phyloP scores from a whole-genome alignment of 2,329 filamentous ascomycete genomes.

The Neopestalotiopsis clavispora region DNA sequence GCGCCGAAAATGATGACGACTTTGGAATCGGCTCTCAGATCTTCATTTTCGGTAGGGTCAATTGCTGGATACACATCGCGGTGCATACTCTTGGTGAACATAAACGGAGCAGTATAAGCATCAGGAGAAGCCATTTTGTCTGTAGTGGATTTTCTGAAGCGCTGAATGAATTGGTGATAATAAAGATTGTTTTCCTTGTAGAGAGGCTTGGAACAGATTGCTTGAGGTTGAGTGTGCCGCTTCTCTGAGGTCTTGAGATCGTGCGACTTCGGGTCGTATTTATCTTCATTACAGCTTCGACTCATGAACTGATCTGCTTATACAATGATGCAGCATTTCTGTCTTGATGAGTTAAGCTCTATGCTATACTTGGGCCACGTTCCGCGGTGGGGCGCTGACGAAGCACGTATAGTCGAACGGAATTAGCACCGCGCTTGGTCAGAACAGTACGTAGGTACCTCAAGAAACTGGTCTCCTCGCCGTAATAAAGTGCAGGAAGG shows the following conservation, averaged over 20 bases:
- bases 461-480: neutral
- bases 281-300: neutral
- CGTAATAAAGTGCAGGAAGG: neutral
- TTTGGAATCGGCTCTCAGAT: neutral
- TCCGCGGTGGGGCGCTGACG: neutral
- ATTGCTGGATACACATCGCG: constrained; percentile 14
- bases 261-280: neutral
- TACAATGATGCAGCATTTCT: neutral
- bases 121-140: neutral
- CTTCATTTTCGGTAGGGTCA: neutral
- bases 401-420: neutral
- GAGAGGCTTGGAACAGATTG: neutral
- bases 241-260: neutral
- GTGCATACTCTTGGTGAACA: constrained; percentile 10
- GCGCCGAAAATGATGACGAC: neutral
- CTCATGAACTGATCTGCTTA: neutral
- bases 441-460: neutral
- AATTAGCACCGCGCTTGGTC: neutral
- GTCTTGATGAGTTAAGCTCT: neutral
- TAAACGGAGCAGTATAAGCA: constrained; percentile 14
- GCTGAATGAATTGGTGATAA: neutral
- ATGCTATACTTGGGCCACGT: neutral
- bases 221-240: neutral
- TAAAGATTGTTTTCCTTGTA: neutral
- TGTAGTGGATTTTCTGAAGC: neutral